These are phyloP conservation scores for Cavenderia fasciculata DNA, from an alignment of 78 protist genomes.

Conservation along the genomic window DNA sequence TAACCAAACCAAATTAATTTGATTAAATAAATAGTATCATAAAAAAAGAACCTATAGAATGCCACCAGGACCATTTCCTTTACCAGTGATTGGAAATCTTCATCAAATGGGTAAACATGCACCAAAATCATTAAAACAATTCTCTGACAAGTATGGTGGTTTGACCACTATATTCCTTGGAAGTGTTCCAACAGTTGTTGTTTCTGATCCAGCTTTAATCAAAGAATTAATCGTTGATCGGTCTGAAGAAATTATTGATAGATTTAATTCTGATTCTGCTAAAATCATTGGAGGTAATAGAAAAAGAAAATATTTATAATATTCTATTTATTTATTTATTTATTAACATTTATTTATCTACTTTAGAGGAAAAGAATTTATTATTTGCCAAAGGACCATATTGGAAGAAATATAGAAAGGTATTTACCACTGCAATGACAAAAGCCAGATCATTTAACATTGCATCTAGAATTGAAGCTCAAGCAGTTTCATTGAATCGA, in stretches of 20 bases:
- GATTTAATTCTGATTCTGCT: slow-evolving; percentile 59
- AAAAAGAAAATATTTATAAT: background rate
- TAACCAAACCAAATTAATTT: too few species aligned
- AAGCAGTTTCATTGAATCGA: slow-evolving; percentile 36
- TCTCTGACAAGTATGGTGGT: slow-evolving; percentile 66
- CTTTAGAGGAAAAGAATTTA: slow-evolving; percentile 49
- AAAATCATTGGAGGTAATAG: slow-evolving; percentile 52
- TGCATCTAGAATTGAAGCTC: slow-evolving; percentile 65
- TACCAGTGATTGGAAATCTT: slow-evolving; percentile 51
- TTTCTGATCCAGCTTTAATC: slow-evolving; percentile 38
- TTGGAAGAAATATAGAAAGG: slow-evolving; percentile 59
- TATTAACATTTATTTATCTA: too few species aligned
- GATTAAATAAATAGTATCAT: slow-evolving; percentile 22
- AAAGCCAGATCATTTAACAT: slow-evolving; percentile 58
- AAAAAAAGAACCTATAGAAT: slow-evolving; percentile 53
- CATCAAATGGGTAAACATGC: slow-evolving; percentile 60
- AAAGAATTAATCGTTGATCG: slow-evolving; percentile 29
- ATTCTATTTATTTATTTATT: background rate
- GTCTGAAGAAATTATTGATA: slow-evolving; percentile 44
- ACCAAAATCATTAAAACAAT: slow-evolving; percentile 35
- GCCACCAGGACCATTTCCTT: slow-evolving; percentile 78
- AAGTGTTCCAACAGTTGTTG: slow-evolving; percentile 68
- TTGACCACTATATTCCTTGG: slow-evolving; percentile 43
- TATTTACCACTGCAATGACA: slow-evolving; percentile 45
- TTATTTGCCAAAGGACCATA: slow-evolving; percentile 65